Base-by-base conservation (phyloP, 495 filamentous ascomycete genomes). In the Penicillium subrubescens region DNA sequence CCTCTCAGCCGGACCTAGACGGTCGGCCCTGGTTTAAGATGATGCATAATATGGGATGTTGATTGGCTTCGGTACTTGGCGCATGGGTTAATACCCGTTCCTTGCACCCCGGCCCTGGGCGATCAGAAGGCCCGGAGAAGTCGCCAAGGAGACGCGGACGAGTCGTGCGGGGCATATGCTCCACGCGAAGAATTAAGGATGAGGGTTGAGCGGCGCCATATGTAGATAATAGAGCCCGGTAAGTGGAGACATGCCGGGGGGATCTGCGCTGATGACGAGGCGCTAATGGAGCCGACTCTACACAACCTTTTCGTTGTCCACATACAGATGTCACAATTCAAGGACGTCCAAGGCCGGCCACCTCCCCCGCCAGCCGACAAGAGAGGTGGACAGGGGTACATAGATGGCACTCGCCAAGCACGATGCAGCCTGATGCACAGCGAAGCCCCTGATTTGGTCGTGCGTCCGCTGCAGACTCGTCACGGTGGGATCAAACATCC, bases 191-290 rank as follows among this genome's bases (percentile, higher is more conserved):
- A 57, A 55, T 54, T 50, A 53, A 65, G 43, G 57, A 25, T 19
- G 17, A 21, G 19, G 48, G 15, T 23, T 33, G 11, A 56, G n/a
- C 19, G n/a, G 50, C 5, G 39, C 57, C 50, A n/a, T 64, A 25
- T 58, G 52, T 46, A 54, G 10, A 64, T 35, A 46, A 29, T 7
- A 27, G 35, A 8, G 17, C 15, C 27, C 46, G 39, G 54, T 39
- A 46, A 60, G 59, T 55, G 59, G 56, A 51, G 58, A 27, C 15
- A 29, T 21, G 7, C 11, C 23, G 11, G 33, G 51, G 34, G 29
- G 61, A 67, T 67, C 61, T 54, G 56, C 61, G 34, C 2, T 17
- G 61, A 55, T 70, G 64, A 65, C 64, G 58, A 70, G 64, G 58
- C 59, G 29, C 51, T 39, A 15, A 37, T 35, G 21, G 29, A 31